Conservation (phyloP, 2,329 filamentous ascomycete species). For the Ilyonectria robusta region DNA sequence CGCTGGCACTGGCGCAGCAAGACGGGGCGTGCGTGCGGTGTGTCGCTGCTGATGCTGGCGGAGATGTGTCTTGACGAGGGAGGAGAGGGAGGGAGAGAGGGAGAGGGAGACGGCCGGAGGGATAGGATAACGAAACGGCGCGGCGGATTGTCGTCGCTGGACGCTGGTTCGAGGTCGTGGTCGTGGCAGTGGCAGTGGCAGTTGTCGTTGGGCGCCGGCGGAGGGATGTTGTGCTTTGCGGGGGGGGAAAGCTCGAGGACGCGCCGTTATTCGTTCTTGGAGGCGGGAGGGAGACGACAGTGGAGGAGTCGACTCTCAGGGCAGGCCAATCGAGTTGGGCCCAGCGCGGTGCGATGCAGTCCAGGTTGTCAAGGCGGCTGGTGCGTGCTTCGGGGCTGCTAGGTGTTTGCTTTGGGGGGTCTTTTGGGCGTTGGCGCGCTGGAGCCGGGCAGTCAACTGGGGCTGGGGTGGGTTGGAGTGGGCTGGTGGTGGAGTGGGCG, state of each 20-base stretch:
- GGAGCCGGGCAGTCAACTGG: neutral
- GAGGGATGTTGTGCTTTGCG: conserved; percentile 47
- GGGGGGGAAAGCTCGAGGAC: conserved; percentile 45
- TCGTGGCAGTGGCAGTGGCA: conserved; percentile 39
- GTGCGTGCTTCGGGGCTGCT: neutral
- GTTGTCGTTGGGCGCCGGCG: conserved; percentile 46
- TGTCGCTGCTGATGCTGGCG: conserved; percentile 39
- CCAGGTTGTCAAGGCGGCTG: conserved; percentile 7
- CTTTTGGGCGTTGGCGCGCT: neutral
- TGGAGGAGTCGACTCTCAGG: neutral
- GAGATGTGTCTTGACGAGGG: conserved; percentile 22
- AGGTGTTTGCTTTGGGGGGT: neutral
- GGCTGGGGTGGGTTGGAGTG: neutral
- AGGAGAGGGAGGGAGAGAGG: conserved; percentile 19
- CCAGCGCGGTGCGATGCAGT: conserved; percentile 15
- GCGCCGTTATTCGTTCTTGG: conserved; percentile 44
- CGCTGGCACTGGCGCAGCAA: conserved; percentile 42
- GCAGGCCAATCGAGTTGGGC: conserved; percentile 12
- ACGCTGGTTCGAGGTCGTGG: conserved; percentile 40
- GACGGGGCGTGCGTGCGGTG: conserved; percentile 31
- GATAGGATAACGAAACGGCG: conserved; percentile 19
- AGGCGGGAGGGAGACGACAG: conserved; percentile 33
- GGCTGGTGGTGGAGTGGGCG: conserved; percentile 3
- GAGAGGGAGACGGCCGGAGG: conserved; percentile 27
- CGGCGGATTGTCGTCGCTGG: conserved; percentile 32